Evolutionary conservation across 352 stramenopile genomes (phyloP), one percentile per base, ranked within the genome.

Genomic region (Blastocystis sp.): DNA sequence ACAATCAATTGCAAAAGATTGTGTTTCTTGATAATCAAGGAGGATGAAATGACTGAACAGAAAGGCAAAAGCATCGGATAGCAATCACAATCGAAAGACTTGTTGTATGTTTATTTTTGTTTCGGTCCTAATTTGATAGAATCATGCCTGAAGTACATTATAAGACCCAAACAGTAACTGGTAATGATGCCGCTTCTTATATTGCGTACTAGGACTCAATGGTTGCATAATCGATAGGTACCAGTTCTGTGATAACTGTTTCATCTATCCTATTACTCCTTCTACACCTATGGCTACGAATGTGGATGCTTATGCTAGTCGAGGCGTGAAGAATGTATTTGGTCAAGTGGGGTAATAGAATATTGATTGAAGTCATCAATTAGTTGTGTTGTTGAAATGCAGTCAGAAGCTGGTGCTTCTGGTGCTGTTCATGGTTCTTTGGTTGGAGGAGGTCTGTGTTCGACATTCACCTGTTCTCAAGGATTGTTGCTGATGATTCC

Each of bases 401-500:
- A n/a, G n/a, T n/a, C n/a, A n/a, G n/a, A n/a, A n/a, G n/a, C n/a
- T n/a, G n/a, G 91, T 21, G 91, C 91, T 14, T 90, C 90, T 29
- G 90, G 89, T 59, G 90, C 90, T 29, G 73, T 92, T 35, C 90
- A 91, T 63, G 91, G 91, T 29, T 89, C 91, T 32, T 88, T 92
- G 27, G 89, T 91, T 24, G 89, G 86, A n/a, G 94, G 93, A 0
- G 92, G 94, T 88, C 93, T 96, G 87, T 93, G 94, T 75, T 95
- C 94, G 61, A 92, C 95, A 16, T 96, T 95, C 87, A 94, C 93
- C 51, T 92, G 93, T 2, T 95, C 92, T 87, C 93, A 94, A 73
- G 90, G 92, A 86, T 90, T 97, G 87, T 89, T 96, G 88, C 90
- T 95, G 39, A 96, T 95, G 90, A 94, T 97, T 80, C 94, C 94